Evolutionary conservation across 2,329 filamentous ascomycete genomes (phyloP), one percentile per base, ranked within the genome.

Genomic region (Diaporthe sp.): DNA sequence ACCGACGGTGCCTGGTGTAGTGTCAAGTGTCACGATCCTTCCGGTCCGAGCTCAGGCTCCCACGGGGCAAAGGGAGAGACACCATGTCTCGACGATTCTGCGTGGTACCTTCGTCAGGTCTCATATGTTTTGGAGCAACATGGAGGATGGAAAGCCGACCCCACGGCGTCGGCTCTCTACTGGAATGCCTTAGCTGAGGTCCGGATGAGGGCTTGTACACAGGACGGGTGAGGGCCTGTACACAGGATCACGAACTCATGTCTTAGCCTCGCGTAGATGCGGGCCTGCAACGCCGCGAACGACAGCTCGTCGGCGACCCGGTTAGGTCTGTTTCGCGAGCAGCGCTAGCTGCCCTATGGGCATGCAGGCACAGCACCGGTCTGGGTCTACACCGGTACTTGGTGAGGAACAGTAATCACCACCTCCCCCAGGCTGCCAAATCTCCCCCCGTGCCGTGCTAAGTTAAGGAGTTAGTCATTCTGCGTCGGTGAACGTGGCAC

Each of bases 331-430:
- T 42, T 15, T 70, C 20, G 34, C 49, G 49, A 70, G 34, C 34
- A 53, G 49, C 65, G 65, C 47, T 70, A 55, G 49, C 65, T 55
- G 65, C 65, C 65, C 65, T 70, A 55, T 31, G 65, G 47, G 8
- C 65, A 70, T 70, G 65, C 65, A 70, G 65, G 65, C 49, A 39
- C 65, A 55, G 28, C 47, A 37, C 25, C 49, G 65, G 65, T 55
- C 65, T 28, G 34, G 15, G 49, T 53, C 47, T 17, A 70, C 65
- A 70, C 65, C 49, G 65, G 49, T 70, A 53, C 34, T 70, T 70
- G 31, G 31, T 31, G 47, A 49, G 47, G 49, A 55, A 70, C 65
- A 70, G 65, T 70, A 53, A 70, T 70, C 65, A 70, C 31, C 49
- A 55, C 34, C 49, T 13, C 22, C 65, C 65, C 65, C n/a, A 55